Base-by-base conservation (phyloP, 169 alveolate genomes). In the Cryptosporidium sp. region DNA sequence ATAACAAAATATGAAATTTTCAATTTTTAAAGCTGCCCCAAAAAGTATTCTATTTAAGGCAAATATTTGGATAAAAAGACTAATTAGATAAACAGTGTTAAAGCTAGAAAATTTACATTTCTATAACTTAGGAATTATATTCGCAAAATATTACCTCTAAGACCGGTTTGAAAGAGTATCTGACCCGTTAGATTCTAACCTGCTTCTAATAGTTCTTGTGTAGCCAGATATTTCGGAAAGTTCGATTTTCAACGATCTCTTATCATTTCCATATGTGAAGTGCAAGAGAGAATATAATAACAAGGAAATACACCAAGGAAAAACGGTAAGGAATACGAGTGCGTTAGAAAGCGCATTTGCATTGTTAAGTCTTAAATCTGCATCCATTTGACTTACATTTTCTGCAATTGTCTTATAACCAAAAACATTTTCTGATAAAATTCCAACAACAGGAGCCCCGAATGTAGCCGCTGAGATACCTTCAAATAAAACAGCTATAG, bases 391-490 rank as follows among this genome's bases (percentile, higher is more conserved):
- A 14, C 91, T 69, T 29, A 96, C 94, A 51, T 85, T 86, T 84
- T 93, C 86, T 33, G 92, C 84, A 29, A 94, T 94, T 26, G 93
- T 93, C 86, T 93, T 84, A 85, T 95, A 96, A 43, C 96, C 97
- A 86, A 95, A 96, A 12, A 91, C 95, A 55, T 86, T 84, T 84
- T 96, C 98, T 8, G 97, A 94, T 69, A 96, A 58, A 69, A 93
- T 80, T 9, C 98, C 98, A 43, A 95, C 94, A 55, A 95, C 93
- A 0, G 98, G 97, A 3, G 97, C 96, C 73, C 97, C 97, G 39
- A 94, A 69, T 52, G 94, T 59, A n/a, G 96, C 95, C 12, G 97
- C 95, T 9, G 95, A 93, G 37, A 95, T 92, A 14, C 97, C 98
- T 69, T 96, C 98, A 55, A 95, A 86, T 29, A 97, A 95, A 33